Conservation (phyloP, 2,329 filamentous ascomycete genomes). For the Botrytis medusae region DNA sequence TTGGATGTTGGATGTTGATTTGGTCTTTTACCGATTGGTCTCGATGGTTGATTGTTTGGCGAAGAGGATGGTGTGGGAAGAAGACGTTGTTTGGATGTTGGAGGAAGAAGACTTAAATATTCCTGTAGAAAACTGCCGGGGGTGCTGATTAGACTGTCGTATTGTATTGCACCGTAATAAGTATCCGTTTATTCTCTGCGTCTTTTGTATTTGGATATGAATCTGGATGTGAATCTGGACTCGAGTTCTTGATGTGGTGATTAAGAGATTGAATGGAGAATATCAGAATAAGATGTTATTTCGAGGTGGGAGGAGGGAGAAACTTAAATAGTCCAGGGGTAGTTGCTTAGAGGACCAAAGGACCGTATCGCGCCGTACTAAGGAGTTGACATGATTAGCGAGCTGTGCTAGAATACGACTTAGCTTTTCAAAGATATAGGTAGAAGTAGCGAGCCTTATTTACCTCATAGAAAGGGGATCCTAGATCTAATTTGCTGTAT, state of each 20-base stretch:
- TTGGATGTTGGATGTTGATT: background rate
- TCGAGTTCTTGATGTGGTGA: accelerated
- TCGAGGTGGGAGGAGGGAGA: too few relatives aligned
- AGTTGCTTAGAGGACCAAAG: too few relatives aligned
- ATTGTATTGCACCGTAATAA: background rate
- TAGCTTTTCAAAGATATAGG: background rate
- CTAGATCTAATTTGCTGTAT: background rate
- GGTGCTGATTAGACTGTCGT: too few relatives aligned
- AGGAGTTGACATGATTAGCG: background rate
- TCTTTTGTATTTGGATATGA: background rate
- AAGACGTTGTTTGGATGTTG: background rate
- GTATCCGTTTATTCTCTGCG: too few relatives aligned
- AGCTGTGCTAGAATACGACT: background rate
- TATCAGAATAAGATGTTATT: background rate
- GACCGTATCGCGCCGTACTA: background rate
- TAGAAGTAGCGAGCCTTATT: background rate
- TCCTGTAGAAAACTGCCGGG: background rate
- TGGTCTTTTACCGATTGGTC: background rate
- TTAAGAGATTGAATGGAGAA: background rate
- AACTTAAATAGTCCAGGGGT: background rate
- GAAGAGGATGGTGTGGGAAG: background rate
- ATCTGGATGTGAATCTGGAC: accelerated
- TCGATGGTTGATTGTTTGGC: background rate
- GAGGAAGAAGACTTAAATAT: background rate
- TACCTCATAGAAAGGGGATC: background rate